Evolutionary conservation across 108 stramenopile genomes (phyloP).

Genomic region (Schizochytrium sp.): DNA sequence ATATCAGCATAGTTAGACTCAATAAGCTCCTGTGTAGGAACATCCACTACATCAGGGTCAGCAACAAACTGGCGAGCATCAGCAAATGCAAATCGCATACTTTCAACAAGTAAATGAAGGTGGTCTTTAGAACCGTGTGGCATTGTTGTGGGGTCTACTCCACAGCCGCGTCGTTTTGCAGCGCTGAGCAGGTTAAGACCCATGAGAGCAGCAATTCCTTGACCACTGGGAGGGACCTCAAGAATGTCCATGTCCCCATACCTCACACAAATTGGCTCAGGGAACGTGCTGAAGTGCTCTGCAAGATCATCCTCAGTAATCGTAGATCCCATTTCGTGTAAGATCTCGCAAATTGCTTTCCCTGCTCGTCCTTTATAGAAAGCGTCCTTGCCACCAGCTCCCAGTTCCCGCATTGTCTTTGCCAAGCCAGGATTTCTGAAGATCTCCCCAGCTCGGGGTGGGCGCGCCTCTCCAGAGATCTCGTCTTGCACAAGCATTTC

Average conservation of each 20-base stretch:
- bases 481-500: slow-evolving; percentile 80
- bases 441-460: slow-evolving; percentile 79
- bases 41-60: slow-evolving; percentile 76
- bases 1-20: slow-evolving; percentile 64
- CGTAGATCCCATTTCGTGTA: slow-evolving; percentile 83
- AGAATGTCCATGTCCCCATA: slow-evolving; percentile 84
- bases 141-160: slow-evolving; percentile 17
- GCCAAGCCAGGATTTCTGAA: slow-evolving; percentile 89
- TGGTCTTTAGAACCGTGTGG: slow-evolving; percentile 70
- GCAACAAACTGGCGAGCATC: slow-evolving; percentile 84
- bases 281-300: slow-evolving; percentile 80
- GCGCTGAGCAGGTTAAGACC: slow-evolving; percentile 84
- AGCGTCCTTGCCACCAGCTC: slow-evolving; percentile 83
- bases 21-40: slow-evolving; percentile 71
- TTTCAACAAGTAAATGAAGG: slow-evolving; percentile 85
- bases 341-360: slow-evolving; percentile 82
- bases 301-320: slow-evolving; percentile 87
- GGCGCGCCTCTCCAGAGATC: not conserved
- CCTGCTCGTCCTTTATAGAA: slow-evolving; percentile 90
- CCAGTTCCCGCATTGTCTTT: slow-evolving; percentile 83
- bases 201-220: slow-evolving; percentile 91
- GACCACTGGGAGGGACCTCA: slow-evolving; percentile 94
- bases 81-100: slow-evolving; percentile 90
- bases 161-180: not conserved
- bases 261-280: slow-evolving; percentile 81